These are phyloP conservation scores for Cenococcum geophilum DNA, from an alignment of 495 filamentous ascomycete species.

Conservation along the genomic window DNA sequence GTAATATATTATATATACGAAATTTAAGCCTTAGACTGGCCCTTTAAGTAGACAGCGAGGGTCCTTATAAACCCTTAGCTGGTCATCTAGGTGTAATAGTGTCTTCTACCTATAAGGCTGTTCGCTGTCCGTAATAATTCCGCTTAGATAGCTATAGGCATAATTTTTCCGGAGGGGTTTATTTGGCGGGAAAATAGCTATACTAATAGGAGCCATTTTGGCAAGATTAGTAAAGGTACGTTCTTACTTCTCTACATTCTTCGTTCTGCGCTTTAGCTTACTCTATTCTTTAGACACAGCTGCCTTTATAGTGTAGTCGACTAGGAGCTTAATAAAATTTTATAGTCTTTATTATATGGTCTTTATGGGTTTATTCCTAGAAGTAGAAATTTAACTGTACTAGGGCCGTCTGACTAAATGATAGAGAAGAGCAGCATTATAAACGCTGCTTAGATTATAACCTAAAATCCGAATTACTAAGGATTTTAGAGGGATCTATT, in stretches of 20 bases:
- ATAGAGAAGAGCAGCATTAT: slow-evolving; percentile 15
- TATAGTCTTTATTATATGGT: slow-evolving; percentile 14
- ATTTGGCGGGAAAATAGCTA: slow-evolving; percentile 3
- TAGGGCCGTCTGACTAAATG: slow-evolving; percentile 4
- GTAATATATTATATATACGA: background rate
- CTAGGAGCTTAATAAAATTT: slow-evolving; percentile 6
- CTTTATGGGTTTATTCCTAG: slow-evolving; percentile 17
- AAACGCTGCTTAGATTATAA: background rate
- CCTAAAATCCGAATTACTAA: slow-evolving; percentile 2
- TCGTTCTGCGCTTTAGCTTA: background rate
- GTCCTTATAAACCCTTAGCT: background rate
- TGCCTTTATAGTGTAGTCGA: slow-evolving; percentile 8
- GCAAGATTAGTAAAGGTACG: slow-evolving; percentile 12
- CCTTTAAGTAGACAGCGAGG: background rate
- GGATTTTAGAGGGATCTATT: slow-evolving; percentile 2
- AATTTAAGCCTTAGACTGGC: slow-evolving; percentile 1
- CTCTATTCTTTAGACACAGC: slow-evolving; percentile 8
- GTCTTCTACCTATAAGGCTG: background rate
- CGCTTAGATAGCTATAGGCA: background rate
- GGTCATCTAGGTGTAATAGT: slow-evolving; percentile 7
- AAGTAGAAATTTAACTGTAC: slow-evolving; percentile 11
- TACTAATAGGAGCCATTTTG: slow-evolving; percentile 7
- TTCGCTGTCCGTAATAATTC: background rate
- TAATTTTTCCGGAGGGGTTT: background rate
- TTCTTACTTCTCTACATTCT: slow-evolving; percentile 8